These are phyloP conservation scores for Zizania latifolia DNA, from an alignment of 176 grass and related monocot species.

Conservation along the genomic window DNA sequence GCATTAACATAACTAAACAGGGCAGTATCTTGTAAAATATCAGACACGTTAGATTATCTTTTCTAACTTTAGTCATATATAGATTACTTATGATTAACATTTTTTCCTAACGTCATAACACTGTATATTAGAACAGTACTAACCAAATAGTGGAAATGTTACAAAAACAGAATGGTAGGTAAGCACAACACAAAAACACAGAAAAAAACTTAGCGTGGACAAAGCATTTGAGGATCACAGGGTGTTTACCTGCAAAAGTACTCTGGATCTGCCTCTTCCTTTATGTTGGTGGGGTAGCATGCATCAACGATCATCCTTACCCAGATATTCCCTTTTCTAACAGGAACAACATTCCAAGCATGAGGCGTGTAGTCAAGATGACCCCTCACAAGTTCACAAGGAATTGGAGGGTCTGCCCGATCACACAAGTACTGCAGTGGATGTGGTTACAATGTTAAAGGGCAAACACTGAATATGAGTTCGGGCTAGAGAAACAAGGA, in stretches of 20 bases:
- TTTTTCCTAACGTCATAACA: not conserved
- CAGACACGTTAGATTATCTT: not conserved
- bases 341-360: slow-evolving; percentile 91
- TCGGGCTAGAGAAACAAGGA: not conserved
- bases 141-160: not conserved
- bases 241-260: slow-evolving; percentile 78
- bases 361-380: slow-evolving; percentile 95
- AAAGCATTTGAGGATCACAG: not conserved
- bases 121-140: not conserved
- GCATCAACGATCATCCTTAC: slow-evolving; percentile 90
- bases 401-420: slow-evolving; percentile 82
- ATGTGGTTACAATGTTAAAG: slow-evolving; percentile 20
- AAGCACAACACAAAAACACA: not conserved
- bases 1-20: not conserved
- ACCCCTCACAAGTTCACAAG: slow-evolving; percentile 91
- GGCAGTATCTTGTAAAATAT: too few relatives aligned
- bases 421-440: slow-evolving; percentile 86
- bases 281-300: slow-evolving; percentile 91
- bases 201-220: not conserved
- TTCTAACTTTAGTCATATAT: not conserved
- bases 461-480: not conserved
- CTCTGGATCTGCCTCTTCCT: slow-evolving; percentile 87
- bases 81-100: not conserved
- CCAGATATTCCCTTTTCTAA: slow-evolving; percentile 65
- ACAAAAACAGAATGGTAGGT: slow-evolving; percentile 4